Base-by-base conservation (phyloP, 108 stramenopile genomes). In the Skeletonema marinoi region DNA sequence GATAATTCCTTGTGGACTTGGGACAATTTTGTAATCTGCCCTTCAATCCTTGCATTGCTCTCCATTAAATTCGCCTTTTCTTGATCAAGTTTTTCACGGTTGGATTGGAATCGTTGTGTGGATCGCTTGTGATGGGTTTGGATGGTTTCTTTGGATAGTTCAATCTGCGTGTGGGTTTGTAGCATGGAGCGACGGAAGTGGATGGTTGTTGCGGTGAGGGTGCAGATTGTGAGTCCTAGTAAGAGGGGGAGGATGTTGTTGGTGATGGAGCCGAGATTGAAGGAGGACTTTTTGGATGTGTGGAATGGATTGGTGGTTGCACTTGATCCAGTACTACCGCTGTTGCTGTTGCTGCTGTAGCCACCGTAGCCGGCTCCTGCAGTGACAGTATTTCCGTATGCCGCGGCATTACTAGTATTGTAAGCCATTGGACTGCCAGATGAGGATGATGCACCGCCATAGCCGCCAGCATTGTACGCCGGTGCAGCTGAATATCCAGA, bases 191-290 rank as follows among this genome's bases (percentile, higher is more conserved):
- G 25, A 17, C 54, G 54, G 25, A 56, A 56, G 25, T 56, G 54
- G 10, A 56, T 9, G 7, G 54, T 56, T 4, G 54, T 56, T 25
- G 54, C 54, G 1, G 25, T 21, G 2, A 56, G 54, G 19, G 54
- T 56, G 54, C 54, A 56, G 54, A 56, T 56, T 25, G 25, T 25
- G 0, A 56, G 25, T 7, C 54, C 54, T 25, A 56, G 17, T 29
- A 56, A 29, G 19, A 56, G 54, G 9, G 54, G 54, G 21, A 56
- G 54, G 54, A 64, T 64, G 36, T 64, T 35, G 63, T 8, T 64
- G 12, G 54, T 56, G 54, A 64, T 64, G 63, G 25, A 39, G 63
- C 31, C 36, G n/a, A 35, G 63, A 21, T 30, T 17, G 63, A 25
- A 19, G 2, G n/a, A 61, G 9, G 63, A 38, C 8, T 7, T 64